Evolutionary conservation across 495 filamentous ascomycete species (phyloP).

Genomic region (Aspergillus hancockii): DNA sequence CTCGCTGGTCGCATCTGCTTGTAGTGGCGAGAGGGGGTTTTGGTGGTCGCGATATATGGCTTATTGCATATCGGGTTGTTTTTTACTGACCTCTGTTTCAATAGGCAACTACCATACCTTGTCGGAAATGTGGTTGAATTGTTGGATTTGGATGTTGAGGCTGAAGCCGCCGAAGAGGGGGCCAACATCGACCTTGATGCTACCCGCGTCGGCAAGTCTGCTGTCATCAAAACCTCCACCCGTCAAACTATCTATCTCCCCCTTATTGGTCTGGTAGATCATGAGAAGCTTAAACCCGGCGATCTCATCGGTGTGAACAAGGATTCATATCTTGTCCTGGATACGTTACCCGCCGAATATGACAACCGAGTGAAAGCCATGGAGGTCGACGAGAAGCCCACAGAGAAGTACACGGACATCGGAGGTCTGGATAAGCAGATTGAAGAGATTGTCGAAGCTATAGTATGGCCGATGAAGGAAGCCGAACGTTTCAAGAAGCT

Average conservation of each 20-base stretch:
- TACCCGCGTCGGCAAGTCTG: conserved; percentile 93
- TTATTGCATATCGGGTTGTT: neutral
- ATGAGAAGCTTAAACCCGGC: conserved; percentile 86
- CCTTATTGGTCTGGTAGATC: conserved; percentile 95
- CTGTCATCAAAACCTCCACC: conserved; percentile 99
- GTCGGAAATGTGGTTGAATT: conserved; percentile 98
- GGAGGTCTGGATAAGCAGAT: conserved; percentile 99
- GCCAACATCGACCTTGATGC: conserved; percentile 98
- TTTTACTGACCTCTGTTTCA: conserved; percentile 14
- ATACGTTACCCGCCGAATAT: conserved; percentile 98
- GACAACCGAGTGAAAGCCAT: conserved; percentile 99
- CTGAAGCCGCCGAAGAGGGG: conserved; percentile 93
- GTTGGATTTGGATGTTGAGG: conserved; percentile 92
- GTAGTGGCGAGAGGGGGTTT: neutral
- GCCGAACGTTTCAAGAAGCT: conserved; percentile 99
- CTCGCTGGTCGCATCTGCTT: neutral
- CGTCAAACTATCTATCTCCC: conserved; percentile 98
- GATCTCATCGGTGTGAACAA: conserved; percentile 99
- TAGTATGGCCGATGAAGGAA: conserved; percentile 99
- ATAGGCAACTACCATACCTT: conserved; percentile 93
- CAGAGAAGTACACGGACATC: conserved; percentile 98
- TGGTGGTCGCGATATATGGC: neutral
- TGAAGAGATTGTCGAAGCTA: conserved; percentile 98
- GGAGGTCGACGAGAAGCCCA: conserved; percentile 99
- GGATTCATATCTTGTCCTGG: conserved; percentile 97